Evolutionary conservation across 2,329 filamentous ascomycete genomes (phyloP).

Genomic region (Aspergillus oerlinghausenensis): DNA sequence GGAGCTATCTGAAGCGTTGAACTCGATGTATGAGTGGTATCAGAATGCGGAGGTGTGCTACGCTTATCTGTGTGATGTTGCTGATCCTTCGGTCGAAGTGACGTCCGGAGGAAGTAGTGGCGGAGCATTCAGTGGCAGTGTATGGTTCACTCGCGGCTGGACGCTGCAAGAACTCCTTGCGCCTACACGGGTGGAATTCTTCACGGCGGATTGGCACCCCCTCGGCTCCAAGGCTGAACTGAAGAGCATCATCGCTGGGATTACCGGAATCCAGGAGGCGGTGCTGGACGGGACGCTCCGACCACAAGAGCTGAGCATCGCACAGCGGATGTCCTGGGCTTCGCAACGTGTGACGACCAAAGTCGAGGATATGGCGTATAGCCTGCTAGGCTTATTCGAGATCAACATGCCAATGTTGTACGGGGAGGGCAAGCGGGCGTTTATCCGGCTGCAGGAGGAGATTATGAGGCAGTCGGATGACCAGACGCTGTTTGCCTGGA

Average conservation of each 20-base stretch:
- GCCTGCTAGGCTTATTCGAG: constrained; percentile 25
- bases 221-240: constrained; percentile 1
- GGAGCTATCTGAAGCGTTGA: constrained; percentile 17
- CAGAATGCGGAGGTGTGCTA: constrained; percentile 11
- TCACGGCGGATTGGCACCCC: not conserved
- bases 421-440: constrained; percentile 23
- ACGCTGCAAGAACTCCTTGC: constrained; percentile 16
- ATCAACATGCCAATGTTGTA: constrained; percentile 23
- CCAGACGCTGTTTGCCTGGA: constrained; percentile 7
- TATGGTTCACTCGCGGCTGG: constrained; percentile 15
- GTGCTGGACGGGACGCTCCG: not conserved
- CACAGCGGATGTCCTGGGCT: constrained; percentile 24
- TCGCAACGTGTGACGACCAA: constrained; percentile 17
- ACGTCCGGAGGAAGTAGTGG: too few species aligned
- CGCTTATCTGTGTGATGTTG: constrained; percentile 14
- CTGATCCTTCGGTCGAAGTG: not conserved
- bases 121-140: not conserved
- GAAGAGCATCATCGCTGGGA: not conserved
- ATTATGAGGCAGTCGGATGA: constrained; percentile 24
- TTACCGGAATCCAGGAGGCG: constrained; percentile 8
- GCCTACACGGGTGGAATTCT: constrained; percentile 5
- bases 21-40: constrained; percentile 21
- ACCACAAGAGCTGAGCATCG: constrained; percentile 3
- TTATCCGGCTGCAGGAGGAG: constrained; percentile 26
- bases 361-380: constrained; percentile 25